Evolutionary conservation across 805 yeast species (phyloP).

Genomic region (Barnettozyma salicaria): DNA sequence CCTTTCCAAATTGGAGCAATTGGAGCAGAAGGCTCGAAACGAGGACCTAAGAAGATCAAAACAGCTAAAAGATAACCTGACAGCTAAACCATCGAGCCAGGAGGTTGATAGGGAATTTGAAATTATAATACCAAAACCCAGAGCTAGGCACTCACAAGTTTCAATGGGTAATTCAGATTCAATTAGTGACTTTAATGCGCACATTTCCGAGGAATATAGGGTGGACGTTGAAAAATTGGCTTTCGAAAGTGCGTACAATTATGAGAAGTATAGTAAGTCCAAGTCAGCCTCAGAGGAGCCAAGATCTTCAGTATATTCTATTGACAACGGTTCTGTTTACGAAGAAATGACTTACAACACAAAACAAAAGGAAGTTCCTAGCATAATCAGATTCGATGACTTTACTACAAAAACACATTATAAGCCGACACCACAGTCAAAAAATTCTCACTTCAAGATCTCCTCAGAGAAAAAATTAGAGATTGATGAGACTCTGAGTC

Average conservation of each 20-base stretch:
- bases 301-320: too few species aligned
- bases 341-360: too few species aligned
- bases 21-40: slow-evolving; percentile 7
- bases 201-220: slow-evolving; percentile 43
- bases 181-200: slow-evolving; percentile 14
- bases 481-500: slow-evolving; percentile 16
- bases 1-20: slow-evolving; percentile 7
- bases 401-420: slow-evolving; percentile 9
- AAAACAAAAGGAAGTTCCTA: slow-evolving; percentile 16
- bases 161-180: slow-evolving; percentile 16
- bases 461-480: slow-evolving; percentile 16
- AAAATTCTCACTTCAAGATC: slow-evolving; percentile 20
- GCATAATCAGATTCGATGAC: slow-evolving; percentile 25
- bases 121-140: slow-evolving; percentile 8
- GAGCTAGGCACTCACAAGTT: not conserved
- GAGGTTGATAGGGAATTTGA: not conserved
- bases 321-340: too few species aligned
- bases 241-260: slow-evolving; percentile 58
- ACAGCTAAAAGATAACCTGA: slow-evolving; percentile 1
- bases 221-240: slow-evolving; percentile 38
- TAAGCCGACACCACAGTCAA: slow-evolving; percentile 5
- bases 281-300: not conserved
- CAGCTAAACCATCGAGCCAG: not conserved
- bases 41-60: slow-evolving; percentile 13
- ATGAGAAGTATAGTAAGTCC: slow-evolving; percentile 32